Percentiles rank a stretch among this genome's conserved stretches.
These are phyloP conservation scores for Urochloa ruziziensis DNA, from an alignment of 176 grass and related monocot genomes.

Conservation along the genomic window DNA sequence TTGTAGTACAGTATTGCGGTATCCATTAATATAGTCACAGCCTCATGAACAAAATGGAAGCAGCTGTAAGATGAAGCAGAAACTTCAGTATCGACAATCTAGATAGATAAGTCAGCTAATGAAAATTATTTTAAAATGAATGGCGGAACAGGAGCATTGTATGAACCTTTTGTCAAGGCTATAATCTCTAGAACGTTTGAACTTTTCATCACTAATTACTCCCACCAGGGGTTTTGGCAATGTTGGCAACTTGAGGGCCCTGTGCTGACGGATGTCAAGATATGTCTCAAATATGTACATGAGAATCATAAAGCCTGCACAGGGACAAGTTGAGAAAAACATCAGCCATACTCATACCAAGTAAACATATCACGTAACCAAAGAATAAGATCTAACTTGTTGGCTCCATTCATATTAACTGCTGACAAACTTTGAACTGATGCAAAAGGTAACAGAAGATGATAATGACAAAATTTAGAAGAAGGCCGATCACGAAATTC, in stretches of 20 bases:
- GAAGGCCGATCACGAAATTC: background rate
- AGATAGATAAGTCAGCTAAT: background rate
- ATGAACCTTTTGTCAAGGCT: constrained; percentile 93
- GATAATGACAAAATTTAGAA: background rate
- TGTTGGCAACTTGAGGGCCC: constrained; percentile 59
- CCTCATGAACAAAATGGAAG: constrained; percentile 87
- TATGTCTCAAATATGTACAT: constrained; percentile 98
- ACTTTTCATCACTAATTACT: constrained; percentile 88
- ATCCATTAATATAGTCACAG: constrained; percentile 82
- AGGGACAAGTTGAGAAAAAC: background rate
- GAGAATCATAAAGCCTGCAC: constrained; percentile 93
- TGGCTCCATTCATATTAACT: background rate
- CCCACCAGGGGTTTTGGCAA: constrained; percentile 73
- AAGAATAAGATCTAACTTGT: background rate
- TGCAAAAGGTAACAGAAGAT: background rate
- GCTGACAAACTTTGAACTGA: background rate
- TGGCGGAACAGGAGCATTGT: background rate
- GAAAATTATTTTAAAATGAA: background rate
- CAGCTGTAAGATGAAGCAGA: constrained; percentile 49
- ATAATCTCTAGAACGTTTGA: constrained; percentile 79
- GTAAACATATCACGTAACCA: background rate
- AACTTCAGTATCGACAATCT: background rate
- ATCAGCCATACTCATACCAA: background rate
- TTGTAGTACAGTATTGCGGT: constrained; percentile 81
- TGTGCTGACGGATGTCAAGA: constrained; percentile 85